A percentile compares a stretch with the other conserved stretches of the same genome.
These are phyloP conservation scores for Pyricularia grisea DNA, from an alignment of 2,329 filamentous ascomycete species.

Conservation along the genomic window DNA sequence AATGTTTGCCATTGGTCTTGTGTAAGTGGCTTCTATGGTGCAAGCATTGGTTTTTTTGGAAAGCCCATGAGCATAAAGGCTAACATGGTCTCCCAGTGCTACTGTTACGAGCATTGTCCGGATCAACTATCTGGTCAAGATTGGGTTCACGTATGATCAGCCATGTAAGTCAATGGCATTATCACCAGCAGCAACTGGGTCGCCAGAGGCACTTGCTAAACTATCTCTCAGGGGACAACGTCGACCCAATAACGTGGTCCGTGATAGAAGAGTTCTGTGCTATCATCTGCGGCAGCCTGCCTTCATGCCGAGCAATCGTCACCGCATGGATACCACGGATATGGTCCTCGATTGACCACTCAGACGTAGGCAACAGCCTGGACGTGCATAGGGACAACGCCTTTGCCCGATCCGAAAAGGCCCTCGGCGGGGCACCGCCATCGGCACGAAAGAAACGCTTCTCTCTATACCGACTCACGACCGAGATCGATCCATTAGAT, in stretches of 20 bases:
- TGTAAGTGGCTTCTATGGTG: slow-evolving; percentile 11
- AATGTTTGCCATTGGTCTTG: slow-evolving; percentile 34
- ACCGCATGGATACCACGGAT: not conserved
- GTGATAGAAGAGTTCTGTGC: slow-evolving; percentile 5
- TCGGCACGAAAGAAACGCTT: not conserved
- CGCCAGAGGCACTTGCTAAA: not conserved
- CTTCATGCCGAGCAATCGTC: slow-evolving; percentile 1
- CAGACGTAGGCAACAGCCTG: not conserved
- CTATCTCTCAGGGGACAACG: slow-evolving; percentile 1
- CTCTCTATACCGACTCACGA: not conserved
- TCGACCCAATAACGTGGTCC: slow-evolving; percentile 4
- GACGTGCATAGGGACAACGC: not conserved
- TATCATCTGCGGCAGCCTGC: slow-evolving; percentile 5
- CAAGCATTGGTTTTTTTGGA: no score
- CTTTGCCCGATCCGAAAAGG: not conserved
- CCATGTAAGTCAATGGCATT: not conserved
- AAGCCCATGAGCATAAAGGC: not conserved
- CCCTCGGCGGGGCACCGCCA: not conserved
- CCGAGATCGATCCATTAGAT: not conserved
- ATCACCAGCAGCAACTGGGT: no score
- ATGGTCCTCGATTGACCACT: not conserved
- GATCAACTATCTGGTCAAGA: slow-evolving; percentile 1
- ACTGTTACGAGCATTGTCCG: slow-evolving; percentile 3
- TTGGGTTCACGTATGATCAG: slow-evolving; percentile 2
- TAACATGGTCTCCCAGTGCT: not conserved